These are phyloP conservation scores for Thermoascus crustaceus DNA, from an alignment of 2,329 filamentous ascomycete genomes.

Conservation along the genomic window DNA sequence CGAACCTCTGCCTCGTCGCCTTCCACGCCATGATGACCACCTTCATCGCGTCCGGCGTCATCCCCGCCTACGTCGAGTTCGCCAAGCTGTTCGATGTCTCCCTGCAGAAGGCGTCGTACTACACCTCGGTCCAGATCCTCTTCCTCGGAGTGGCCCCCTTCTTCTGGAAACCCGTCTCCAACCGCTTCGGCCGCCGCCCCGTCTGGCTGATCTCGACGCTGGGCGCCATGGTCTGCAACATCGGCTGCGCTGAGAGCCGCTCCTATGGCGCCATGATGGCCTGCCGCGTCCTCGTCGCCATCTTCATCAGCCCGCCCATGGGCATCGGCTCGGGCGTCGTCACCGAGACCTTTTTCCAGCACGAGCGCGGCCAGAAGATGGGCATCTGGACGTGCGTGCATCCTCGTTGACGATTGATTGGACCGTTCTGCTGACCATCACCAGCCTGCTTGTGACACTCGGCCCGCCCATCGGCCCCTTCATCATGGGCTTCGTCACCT, in stretches of 20 bases:
- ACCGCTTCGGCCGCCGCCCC: constrained; percentile 46
- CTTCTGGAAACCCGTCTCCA: constrained; percentile 45
- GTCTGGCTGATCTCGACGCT: constrained; percentile 46
- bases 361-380: constrained; percentile 45
- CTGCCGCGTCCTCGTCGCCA: constrained; percentile 43
- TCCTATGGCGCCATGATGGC: constrained; percentile 43
- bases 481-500: constrained; percentile 35
- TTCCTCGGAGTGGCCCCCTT: constrained; percentile 46
- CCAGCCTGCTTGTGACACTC: constrained; percentile 36
- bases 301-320: constrained; percentile 46
- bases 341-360: constrained; percentile 47
- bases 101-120: constrained; percentile 44
- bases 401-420: background rate
- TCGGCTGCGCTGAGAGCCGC: constrained; percentile 44
- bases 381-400: constrained; percentile 42
- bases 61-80: constrained; percentile 47
- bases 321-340: constrained; percentile 49
- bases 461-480: constrained; percentile 35
- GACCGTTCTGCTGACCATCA: background rate
- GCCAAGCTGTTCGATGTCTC: constrained; percentile 41
- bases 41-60: constrained; percentile 46
- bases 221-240: constrained; percentile 40
- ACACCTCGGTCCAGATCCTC: constrained; percentile 45
- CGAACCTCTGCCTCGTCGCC: constrained; percentile 46
- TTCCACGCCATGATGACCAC: constrained; percentile 50